Percentiles rank a stretch among this genome's conserved stretches.
These are phyloP conservation scores for Talaromyces rugulosus DNA, from an alignment of 2,329 filamentous ascomycete genomes.

Conservation along the genomic window DNA sequence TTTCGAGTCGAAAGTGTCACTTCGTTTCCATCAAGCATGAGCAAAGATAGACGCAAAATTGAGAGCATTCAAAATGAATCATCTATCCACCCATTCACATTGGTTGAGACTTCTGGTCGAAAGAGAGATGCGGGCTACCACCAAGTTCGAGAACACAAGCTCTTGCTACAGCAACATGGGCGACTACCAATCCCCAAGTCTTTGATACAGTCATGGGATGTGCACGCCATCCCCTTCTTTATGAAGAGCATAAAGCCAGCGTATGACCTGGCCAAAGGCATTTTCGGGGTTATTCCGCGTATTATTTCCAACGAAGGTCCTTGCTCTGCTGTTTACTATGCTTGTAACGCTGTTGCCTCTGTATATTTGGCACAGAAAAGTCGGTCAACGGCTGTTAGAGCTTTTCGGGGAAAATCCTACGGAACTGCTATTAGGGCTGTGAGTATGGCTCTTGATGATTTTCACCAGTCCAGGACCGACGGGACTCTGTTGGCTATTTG, in stretches of 20 bases:
- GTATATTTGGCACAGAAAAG: neutral
- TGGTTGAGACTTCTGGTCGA: neutral
- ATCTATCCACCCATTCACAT: neutral
- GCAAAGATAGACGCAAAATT: neutral
- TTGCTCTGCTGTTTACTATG: neutral
- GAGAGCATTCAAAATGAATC: neutral
- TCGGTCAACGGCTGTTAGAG: neutral
- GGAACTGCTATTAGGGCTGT: neutral
- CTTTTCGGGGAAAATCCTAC: neutral
- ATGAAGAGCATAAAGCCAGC: neutral
- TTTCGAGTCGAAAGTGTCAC: neutral
- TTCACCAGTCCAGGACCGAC: neutral
- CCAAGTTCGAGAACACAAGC: neutral
- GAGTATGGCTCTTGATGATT: neutral
- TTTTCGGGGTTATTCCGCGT: neutral
- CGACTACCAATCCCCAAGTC: neutral
- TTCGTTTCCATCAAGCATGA: neutral
- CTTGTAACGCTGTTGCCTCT: neutral
- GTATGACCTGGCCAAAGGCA: neutral
- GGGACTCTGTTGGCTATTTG: neutral
- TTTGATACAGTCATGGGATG: neutral
- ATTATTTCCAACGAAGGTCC: neutral
- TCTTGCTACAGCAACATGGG: neutral
- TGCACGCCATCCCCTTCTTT: neutral
- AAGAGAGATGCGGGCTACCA: neutral